Conservation (phyloP, 352 stramenopile species). For the Globisporangium takayamanum region DNA sequence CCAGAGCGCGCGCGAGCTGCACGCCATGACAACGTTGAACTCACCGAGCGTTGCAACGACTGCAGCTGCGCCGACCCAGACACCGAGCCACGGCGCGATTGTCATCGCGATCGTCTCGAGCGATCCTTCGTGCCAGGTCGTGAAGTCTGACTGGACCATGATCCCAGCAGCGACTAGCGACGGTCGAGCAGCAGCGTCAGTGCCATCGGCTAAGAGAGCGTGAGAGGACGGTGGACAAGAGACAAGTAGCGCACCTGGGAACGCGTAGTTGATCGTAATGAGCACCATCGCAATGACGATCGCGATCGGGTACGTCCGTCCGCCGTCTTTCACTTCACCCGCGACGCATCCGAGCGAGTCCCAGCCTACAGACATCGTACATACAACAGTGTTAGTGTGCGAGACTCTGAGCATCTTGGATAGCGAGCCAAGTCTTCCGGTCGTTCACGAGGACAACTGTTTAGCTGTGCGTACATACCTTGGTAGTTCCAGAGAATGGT, state of each 20-base stretch:
- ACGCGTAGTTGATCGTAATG: slow-evolving; percentile 83
- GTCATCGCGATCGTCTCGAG: slow-evolving; percentile 74
- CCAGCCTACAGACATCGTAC: slow-evolving; percentile 31
- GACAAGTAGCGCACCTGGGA: slow-evolving; percentile 35
- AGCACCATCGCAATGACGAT: slow-evolving; percentile 77
- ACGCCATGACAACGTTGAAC: slow-evolving; percentile 86
- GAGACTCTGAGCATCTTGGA: too few relatives aligned
- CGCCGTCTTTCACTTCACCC: slow-evolving; percentile 77
- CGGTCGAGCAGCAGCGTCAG: background rate
- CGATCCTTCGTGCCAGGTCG: slow-evolving; percentile 63
- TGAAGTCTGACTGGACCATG: slow-evolving; percentile 70
- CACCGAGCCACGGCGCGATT: slow-evolving; percentile 63
- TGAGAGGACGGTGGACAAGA: background rate
- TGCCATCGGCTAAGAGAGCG: background rate
- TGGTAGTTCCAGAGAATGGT: slow-evolving; percentile 87
- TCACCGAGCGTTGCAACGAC: slow-evolving; percentile 77
- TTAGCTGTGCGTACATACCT: slow-evolving; percentile 17
- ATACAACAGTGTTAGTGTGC: background rate
- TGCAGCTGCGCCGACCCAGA: slow-evolving; percentile 74
- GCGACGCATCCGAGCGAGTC: slow-evolving; percentile 82
- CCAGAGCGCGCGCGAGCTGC: slow-evolving; percentile 75
- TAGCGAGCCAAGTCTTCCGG: too few relatives aligned
- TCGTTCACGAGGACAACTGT: background rate
- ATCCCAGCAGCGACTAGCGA: slow-evolving; percentile 56
- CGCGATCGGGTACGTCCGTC: slow-evolving; percentile 73